Evolutionary conservation across 805 yeast genomes (phyloP).

Genomic region (Dipodascopsis uninucleata): DNA sequence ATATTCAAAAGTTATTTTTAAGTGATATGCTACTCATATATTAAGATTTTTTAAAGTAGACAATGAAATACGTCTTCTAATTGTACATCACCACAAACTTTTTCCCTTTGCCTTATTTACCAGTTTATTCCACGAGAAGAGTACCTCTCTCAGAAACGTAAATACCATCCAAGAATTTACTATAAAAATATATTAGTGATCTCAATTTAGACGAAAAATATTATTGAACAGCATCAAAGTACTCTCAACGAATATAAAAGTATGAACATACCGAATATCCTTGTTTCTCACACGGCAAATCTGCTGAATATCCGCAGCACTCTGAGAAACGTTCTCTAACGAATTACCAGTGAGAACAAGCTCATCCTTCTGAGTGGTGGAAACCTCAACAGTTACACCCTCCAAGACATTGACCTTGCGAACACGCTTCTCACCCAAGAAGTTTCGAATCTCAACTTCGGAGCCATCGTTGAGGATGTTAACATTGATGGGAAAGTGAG

Average conservation of each 20-base stretch:
- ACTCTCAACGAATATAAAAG: too few relatives aligned
- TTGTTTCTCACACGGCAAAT: slow-evolving; percentile 98
- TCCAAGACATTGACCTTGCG: slow-evolving; percentile 81
- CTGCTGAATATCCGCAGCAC: slow-evolving; percentile 98
- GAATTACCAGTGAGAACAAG: slow-evolving; percentile 91
- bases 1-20: too few relatives aligned
- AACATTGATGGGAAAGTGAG: slow-evolving; percentile 99
- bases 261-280: too few relatives aligned
- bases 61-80: too few relatives aligned
- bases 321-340: slow-evolving; percentile 94
- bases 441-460: slow-evolving; percentile 95
- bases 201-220: too few relatives aligned
- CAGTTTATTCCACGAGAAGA: slow-evolving; percentile 71
- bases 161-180: slow-evolving; percentile 99
- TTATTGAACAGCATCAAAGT: too few relatives aligned
- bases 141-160: slow-evolving; percentile 95
- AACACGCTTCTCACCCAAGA: slow-evolving; percentile 98
- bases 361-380: slow-evolving; percentile 90
- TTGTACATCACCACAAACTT: too few relatives aligned
- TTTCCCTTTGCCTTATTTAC: too few relatives aligned
- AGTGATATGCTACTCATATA: too few relatives aligned
- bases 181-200: too few relatives aligned
- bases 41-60: too few relatives aligned
- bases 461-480: slow-evolving; percentile 78
- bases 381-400: slow-evolving; percentile 83